Evolutionary conservation across 805 yeast species (phyloP), one percentile per base, ranked within the genome.

Genomic region (Candida sonorensis): DNA sequence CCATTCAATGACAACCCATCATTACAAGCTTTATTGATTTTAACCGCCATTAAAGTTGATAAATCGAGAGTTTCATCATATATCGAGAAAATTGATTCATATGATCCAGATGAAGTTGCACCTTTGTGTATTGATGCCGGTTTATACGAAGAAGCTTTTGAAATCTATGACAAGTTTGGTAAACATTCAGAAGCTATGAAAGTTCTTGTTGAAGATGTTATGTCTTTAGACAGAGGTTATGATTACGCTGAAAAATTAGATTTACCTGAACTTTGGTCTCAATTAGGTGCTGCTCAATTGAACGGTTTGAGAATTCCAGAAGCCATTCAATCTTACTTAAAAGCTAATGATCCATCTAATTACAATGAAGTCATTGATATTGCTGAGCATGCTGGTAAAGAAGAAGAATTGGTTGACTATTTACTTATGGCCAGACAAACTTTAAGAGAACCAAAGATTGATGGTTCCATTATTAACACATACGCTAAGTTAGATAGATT

Each of bases 21-120:
- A 17, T 69, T 92, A 56, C 98, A 92, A 69, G 96, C 96, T 31
- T 68, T 92, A 57, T 66, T 92, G 55, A 72, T 92, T 44, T 72
- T 92, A 55, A 92, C 99, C 44, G 97, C 98, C 23, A 84, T 92
- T 57, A 87, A 86, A 62, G 95, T 94, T 33, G 97, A 90, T 60
- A 79, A 86, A 50, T 67, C 90, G 7, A 82, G 83, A 62, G 96
- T 92, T 31, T 59, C 71, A 42, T 72, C 76, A 31, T 87, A 88
- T 58, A 75, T 92, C 51, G 97, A 90, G 47, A 82, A 86, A 45
- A 72, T 92, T 40, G 95, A 90, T 52, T 81, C 82, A 46, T 92
- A 75, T 55, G 96, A 92, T 57, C 92, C 95, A 25, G 77, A 76
- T 43, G 98, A 92, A 62, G 92, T 92, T 62, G 95, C 96, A 26